These are phyloP conservation scores for Monilinia polystroma DNA, from an alignment of 2,329 filamentous ascomycete species.

Conservation along the genomic window DNA sequence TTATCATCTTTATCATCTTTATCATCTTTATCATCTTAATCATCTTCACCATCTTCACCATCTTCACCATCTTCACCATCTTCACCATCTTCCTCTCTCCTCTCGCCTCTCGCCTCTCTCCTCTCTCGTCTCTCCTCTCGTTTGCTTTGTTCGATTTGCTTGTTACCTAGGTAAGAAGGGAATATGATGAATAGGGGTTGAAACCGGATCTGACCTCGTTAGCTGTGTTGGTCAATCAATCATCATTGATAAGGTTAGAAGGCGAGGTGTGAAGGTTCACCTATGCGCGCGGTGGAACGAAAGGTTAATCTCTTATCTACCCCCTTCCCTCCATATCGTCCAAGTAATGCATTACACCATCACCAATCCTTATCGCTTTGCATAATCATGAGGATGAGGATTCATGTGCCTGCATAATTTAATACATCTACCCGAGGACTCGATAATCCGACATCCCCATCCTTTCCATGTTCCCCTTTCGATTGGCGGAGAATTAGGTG, in stretches of 20 bases:
- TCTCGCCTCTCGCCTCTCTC: no score
- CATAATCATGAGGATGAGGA: slow-evolving; percentile 11
- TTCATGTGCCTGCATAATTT: slow-evolving; percentile 19
- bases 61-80: no score
- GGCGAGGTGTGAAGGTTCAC: background rate
- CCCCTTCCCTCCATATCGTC: background rate
- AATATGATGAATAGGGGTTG: slow-evolving; percentile 8
- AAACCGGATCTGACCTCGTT: background rate
- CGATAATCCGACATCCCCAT: no score
- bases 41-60: background rate
- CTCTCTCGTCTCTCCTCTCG: background rate
- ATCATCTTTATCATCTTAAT: no score
- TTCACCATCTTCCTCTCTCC: no score
- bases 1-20: background rate
- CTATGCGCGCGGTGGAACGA: slow-evolving; percentile 1
- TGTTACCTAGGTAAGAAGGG: background rate
- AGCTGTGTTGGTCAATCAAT: slow-evolving; percentile 10
- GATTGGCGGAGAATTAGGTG: no score
- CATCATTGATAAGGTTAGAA: no score
- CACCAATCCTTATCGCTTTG: slow-evolving; percentile 15
- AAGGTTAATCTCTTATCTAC: slow-evolving; percentile 9
- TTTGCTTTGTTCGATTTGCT: background rate
- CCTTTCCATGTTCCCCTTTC: rapidly evolving
- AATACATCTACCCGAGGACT: no score
- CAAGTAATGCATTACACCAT: background rate